phyloP scores from a whole-genome alignment of 2,329 filamentous ascomycete genomes.

The Aspergillus neotritici region DNA sequence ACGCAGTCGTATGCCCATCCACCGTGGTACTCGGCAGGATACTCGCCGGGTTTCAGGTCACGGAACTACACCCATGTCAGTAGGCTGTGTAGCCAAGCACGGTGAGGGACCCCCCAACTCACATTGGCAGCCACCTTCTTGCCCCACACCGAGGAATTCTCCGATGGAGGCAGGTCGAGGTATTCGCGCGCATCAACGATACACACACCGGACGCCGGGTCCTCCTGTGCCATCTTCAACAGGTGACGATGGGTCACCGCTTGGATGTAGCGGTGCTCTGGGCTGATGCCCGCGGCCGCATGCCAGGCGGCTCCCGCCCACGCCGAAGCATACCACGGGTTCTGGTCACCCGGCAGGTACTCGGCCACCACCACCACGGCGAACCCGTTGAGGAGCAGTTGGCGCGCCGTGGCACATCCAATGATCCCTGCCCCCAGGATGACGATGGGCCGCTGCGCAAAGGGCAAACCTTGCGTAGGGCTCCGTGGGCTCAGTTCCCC shows the following conservation, averaged over 20 bases:
- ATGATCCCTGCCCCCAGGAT: slow-evolving; percentile 38
- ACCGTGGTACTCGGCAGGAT: slow-evolving; percentile 28
- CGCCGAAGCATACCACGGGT: slow-evolving; percentile 34
- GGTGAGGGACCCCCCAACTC: not conserved
- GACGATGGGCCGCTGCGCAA: slow-evolving; percentile 31
- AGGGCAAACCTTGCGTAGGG: slow-evolving; percentile 24
- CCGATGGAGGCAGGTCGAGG: slow-evolving; percentile 27
- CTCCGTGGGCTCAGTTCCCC: slow-evolving; percentile 11
- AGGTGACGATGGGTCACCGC: slow-evolving; percentile 32
- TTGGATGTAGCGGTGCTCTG: slow-evolving; percentile 33
- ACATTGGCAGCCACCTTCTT: slow-evolving; percentile 32
- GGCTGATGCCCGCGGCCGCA: slow-evolving; percentile 31
- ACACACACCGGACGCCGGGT: slow-evolving; percentile 30
- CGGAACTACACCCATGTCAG: slow-evolving; percentile 26
- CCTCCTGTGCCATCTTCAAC: slow-evolving; percentile 31
- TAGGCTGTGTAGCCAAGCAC: not conserved
- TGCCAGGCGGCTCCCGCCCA: slow-evolving; percentile 39
- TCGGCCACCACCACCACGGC: slow-evolving; percentile 32
- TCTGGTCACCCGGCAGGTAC: slow-evolving; percentile 33
- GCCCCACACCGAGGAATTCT: slow-evolving; percentile 33
- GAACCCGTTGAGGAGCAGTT: slow-evolving; percentile 33
- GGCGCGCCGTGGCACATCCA: slow-evolving; percentile 33
- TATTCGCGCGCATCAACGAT: slow-evolving; percentile 33
- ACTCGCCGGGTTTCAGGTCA: slow-evolving; percentile 26
- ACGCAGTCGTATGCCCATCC: slow-evolving; percentile 35